Evolutionary conservation across 2,329 filamentous ascomycete species (phyloP).

Genomic region (Nothopassalora personata): DNA sequence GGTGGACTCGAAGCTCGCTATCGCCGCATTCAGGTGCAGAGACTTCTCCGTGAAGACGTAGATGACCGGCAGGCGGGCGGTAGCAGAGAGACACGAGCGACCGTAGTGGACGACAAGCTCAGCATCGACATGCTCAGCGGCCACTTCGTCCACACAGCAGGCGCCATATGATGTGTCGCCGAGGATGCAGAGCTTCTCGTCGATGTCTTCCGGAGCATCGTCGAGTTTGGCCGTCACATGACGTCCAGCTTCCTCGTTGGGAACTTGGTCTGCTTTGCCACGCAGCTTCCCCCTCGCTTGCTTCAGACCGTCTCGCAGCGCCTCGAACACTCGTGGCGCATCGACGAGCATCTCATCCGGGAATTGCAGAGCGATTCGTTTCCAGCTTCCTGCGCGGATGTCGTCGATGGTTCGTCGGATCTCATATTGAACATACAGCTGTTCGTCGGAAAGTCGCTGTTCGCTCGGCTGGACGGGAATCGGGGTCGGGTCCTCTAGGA

Average conservation of each 20-base stretch:
- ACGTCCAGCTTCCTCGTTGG: not conserved
- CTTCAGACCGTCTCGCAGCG: conserved; percentile 51
- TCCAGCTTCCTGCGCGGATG: conserved; percentile 66
- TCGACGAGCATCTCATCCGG: conserved; percentile 88
- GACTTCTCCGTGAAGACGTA: conserved; percentile 78
- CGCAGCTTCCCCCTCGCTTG: conserved; percentile 1
- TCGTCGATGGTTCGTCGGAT: conserved; percentile 72
- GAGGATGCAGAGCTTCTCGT: conserved; percentile 67
- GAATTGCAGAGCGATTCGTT: conserved; percentile 84
- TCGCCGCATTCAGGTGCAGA: conserved; percentile 57
- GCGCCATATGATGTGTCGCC: conserved; percentile 95
- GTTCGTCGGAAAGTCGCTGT: conserved; percentile 55
- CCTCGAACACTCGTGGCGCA: conserved; percentile 70
- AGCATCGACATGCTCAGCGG: conserved; percentile 86
- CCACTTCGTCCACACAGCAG: conserved; percentile 95
- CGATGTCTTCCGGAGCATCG: conserved; percentile 27
- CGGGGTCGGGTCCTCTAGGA: conserved; percentile 52
- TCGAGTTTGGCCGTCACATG: conserved; percentile 10
- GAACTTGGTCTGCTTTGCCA: not conserved
- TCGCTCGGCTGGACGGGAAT: conserved; percentile 28
- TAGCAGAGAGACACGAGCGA: conserved; percentile 84
- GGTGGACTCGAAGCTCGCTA: conserved; percentile 59
- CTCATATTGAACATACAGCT: conserved; percentile 75
- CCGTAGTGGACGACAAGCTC: conserved; percentile 94
- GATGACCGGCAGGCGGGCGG: conserved; percentile 77